These are phyloP conservation scores for Sporothrix phasma DNA, from an alignment of 2,329 filamentous ascomycete species.

Conservation along the genomic window DNA sequence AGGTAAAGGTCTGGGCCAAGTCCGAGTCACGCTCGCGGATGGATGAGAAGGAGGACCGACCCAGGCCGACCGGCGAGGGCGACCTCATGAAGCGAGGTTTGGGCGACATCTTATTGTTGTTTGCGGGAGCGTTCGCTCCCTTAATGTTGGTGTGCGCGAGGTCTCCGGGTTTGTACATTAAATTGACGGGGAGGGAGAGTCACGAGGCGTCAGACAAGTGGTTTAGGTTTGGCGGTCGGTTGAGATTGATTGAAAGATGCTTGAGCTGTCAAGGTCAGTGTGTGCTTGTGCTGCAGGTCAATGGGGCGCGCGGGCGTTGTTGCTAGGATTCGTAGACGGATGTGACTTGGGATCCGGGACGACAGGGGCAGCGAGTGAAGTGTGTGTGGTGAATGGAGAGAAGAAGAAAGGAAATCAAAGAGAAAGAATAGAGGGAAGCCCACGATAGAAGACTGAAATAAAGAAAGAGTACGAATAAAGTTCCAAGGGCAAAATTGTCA, in stretches of 20 bases:
- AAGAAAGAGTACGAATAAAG: neutral
- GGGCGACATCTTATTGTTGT: slow-evolving; percentile 12
- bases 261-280: slow-evolving; percentile 2
- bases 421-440: neutral
- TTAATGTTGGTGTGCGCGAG: slow-evolving; percentile 8
- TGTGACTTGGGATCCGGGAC: neutral
- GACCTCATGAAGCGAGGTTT: slow-evolving; percentile 13
- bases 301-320: neutral
- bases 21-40: slow-evolving; percentile 50
- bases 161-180: slow-evolving; percentile 11
- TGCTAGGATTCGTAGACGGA: neutral
- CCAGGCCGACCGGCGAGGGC: slow-evolving; percentile 17
- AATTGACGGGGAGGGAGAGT: slow-evolving; percentile 4
- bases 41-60: slow-evolving; percentile 51
- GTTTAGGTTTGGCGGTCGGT: neutral
- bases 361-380: neutral
- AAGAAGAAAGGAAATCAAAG: neutral
- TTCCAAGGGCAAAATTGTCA: neutral
- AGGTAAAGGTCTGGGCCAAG: slow-evolving; percentile 52
- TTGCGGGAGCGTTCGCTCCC: slow-evolving; percentile 12
- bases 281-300: slow-evolving; percentile 3
- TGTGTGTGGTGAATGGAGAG: neutral
- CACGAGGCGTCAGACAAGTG: neutral
- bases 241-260: neutral
- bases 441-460: neutral